Evolutionary conservation across 331 rosid species (phyloP).

Genomic region (Quercus tomentella): DNA sequence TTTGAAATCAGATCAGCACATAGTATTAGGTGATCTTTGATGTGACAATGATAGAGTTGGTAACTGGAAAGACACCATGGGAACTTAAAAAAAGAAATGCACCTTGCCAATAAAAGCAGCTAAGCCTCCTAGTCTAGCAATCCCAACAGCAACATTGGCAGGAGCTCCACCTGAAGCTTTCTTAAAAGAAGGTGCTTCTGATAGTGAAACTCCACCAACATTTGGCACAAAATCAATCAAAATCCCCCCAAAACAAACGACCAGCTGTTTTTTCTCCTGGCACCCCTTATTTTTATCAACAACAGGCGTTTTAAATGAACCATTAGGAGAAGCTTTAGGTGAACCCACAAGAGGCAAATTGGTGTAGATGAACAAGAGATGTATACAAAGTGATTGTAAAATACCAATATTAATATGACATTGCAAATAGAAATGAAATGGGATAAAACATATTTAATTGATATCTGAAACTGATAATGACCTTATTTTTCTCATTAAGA

Average conservation of each 20-base stretch:
- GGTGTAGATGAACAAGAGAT: not conserved
- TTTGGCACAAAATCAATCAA: slow-evolving; percentile 39
- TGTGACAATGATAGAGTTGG: not conserved
- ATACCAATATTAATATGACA: not conserved
- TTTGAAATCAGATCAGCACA: not conserved
- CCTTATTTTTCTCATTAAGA: too few relatives aligned
- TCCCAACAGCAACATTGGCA: slow-evolving; percentile 50
- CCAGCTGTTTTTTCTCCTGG: not conserved
- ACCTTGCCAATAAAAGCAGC: slow-evolving; percentile 70
- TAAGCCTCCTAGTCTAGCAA: slow-evolving; percentile 44
- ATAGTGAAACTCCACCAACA: slow-evolving; percentile 37
- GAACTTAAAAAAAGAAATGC: not conserved
- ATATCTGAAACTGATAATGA: too few relatives aligned
- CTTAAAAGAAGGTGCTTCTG: slow-evolving; percentile 41
- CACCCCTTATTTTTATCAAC: not conserved
- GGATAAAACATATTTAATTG: too few relatives aligned
- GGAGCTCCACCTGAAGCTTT: slow-evolving; percentile 54
- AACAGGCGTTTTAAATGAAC: not conserved
- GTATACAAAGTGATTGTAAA: not conserved
- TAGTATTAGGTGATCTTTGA: not conserved
- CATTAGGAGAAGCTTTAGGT: not conserved
- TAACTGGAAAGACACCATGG: not conserved
- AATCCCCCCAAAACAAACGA: slow-evolving; percentile 62
- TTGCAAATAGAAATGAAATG: too few relatives aligned
- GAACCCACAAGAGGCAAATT: slow-evolving; percentile 23